Conservation (phyloP, 139 green algal genomes). For the Tetradesmus lagerheimii region DNA sequence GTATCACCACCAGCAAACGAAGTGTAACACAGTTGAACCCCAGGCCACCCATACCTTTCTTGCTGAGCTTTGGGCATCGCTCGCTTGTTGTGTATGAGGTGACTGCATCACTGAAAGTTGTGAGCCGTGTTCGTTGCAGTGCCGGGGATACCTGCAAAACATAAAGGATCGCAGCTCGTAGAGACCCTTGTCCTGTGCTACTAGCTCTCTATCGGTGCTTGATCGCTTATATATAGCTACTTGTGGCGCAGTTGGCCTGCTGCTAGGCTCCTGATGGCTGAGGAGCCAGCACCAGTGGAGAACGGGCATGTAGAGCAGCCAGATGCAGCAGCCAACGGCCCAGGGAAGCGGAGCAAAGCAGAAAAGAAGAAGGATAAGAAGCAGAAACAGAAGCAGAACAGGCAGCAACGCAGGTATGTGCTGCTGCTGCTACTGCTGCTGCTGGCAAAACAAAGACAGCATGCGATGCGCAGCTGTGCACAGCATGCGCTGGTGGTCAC, state of each 20-base stretch:
- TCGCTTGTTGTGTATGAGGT: neutral
- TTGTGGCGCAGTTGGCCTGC: neutral
- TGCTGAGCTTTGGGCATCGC: neutral
- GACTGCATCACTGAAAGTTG: neutral
- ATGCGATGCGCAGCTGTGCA: neutral
- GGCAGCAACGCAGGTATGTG: constrained; percentile 58
- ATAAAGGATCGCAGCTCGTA: neutral
- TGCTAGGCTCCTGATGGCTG: constrained; percentile 7
- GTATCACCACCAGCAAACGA: neutral
- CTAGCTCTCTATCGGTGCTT: neutral
- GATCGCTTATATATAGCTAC: neutral
- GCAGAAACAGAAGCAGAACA: constrained; percentile 62
- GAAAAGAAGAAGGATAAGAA: constrained; percentile 67
- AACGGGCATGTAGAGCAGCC: constrained; percentile 37
- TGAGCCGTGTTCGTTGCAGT: neutral
- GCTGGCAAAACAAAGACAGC: neutral
- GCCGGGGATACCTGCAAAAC: neutral
- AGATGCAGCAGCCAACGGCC: neutral
- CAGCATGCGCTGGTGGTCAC: neutral
- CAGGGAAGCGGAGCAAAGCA: constrained; percentile 59
- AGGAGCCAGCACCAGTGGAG: neutral
- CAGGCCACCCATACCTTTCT: neutral
- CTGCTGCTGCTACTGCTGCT: neutral
- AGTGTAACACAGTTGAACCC: neutral
- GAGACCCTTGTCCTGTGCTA: neutral